Evolutionary conservation across 345 rosid genomes (phyloP).

Genomic region (Rhizophora apiculata): DNA sequence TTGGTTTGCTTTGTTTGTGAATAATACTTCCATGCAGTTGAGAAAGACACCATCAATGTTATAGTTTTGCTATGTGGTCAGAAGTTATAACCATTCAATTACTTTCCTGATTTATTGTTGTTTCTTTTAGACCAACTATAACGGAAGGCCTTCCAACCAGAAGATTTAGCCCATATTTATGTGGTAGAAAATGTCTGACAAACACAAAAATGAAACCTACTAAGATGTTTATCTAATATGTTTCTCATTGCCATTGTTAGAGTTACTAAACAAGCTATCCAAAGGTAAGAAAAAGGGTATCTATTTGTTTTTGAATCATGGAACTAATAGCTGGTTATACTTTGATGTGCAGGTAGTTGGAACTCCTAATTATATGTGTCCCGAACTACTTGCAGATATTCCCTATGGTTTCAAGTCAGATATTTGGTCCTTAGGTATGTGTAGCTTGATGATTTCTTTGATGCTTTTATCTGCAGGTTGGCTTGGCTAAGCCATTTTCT

Average conservation of each 20-base stretch:
- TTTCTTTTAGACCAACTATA: neutral
- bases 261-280: neutral
- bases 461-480: conserved; percentile 2
- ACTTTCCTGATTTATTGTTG: neutral
- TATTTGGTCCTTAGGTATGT: conserved; percentile 95
- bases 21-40: neutral
- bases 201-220: neutral
- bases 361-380: conserved; percentile 99
- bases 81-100: neutral
- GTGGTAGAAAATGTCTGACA: no score
- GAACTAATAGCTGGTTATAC: conserved; percentile 10
- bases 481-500: conserved; percentile 24
- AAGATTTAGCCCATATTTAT: no score
- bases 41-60: neutral
- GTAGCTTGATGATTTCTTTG: neutral
- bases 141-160: no score
- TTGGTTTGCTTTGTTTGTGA: neutral
- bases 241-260: conserved; percentile 3
- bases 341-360: conserved; percentile 78
- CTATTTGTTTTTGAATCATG: conserved; percentile 17
- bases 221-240: neutral
- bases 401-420: conserved; percentile 99
- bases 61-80: neutral
- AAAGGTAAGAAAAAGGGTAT: neutral
- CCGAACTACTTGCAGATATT: conserved; percentile 94